A percentile compares a stretch with the other conserved stretches of the same genome.
These are phyloP conservation scores for Agaricus sinodeliciosus DNA, from an alignment of 768 basidiomycete genomes.

Conservation along the genomic window DNA sequence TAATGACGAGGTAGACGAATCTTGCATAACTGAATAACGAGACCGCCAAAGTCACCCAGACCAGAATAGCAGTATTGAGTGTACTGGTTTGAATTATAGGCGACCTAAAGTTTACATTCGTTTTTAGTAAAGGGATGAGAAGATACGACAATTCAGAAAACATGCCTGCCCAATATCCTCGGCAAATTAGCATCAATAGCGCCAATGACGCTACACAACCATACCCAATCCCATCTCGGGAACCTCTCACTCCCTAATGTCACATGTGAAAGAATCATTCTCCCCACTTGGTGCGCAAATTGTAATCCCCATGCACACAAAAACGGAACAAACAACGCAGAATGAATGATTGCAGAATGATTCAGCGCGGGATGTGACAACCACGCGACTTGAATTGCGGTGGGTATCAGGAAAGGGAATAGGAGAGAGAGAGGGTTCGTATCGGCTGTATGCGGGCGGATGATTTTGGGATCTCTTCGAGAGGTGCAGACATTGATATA, in stretches of 20 bases:
- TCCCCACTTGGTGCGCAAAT: conserved; percentile 84
- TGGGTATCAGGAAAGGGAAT: conserved; percentile 71
- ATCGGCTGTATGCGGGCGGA: conserved; percentile 10
- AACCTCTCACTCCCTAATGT: conserved; percentile 62
- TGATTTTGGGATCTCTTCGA: conserved; percentile 15
- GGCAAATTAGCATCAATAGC: conserved; percentile 82
- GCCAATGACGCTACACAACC: conserved; percentile 73
- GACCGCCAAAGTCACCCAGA: conserved; percentile 62
- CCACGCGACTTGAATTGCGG: conserved; percentile 75
- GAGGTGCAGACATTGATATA: conserved; percentile 76
- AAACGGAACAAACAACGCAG: conserved; percentile 79
- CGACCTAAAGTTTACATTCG: conserved; percentile 28
- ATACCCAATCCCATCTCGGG: conserved; percentile 84
- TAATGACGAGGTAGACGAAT: conserved; percentile 79
- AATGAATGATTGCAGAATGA: conserved; percentile 66
- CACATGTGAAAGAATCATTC: conserved; percentile 91
- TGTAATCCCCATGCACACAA: conserved; percentile 90
- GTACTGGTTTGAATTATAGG: conserved; percentile 72
- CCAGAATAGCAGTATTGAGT: conserved; percentile 57
- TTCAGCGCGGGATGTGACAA: conserved; percentile 58
- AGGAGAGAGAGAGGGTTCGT: conserved; percentile 55
- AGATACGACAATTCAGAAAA: conserved; percentile 9
- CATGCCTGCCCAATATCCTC: conserved; percentile 58
- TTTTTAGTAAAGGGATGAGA: not conserved
- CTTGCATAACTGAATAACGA: conserved; percentile 67